phyloP scores from a whole-genome alignment of 1,284 basidiomycete species.

The Microbotryum scabiosae region DNA sequence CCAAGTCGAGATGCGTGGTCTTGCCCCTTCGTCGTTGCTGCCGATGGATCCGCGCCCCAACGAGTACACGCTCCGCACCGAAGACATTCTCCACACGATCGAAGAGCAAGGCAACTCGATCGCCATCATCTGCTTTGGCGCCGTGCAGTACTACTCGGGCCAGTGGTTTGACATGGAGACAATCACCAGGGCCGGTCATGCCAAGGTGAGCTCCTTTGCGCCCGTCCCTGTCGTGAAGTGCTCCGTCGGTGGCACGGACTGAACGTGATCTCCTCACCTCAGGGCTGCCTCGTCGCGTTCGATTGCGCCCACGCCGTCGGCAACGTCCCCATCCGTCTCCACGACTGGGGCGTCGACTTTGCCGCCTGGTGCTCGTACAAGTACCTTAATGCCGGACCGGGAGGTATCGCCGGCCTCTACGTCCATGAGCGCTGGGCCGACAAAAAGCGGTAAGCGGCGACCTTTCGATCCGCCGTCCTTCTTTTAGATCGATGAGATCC shows the following conservation, averaged over 20 bases:
- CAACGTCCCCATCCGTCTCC: conserved; percentile 79
- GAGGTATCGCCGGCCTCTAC: conserved; percentile 87
- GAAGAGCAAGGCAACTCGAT: conserved; percentile 64
- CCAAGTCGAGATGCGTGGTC: conserved; percentile 71
- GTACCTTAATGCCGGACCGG: conserved; percentile 92
- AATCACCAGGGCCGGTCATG: conserved; percentile 73
- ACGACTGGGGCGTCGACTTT: conserved; percentile 93
- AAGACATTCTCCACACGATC: conserved; percentile 76
- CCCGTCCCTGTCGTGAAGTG: not conserved
- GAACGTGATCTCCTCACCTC: conserved; percentile 21
- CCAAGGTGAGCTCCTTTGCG: conserved; percentile 48
- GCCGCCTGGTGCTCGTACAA: conserved; percentile 98
- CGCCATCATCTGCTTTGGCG: conserved; percentile 79
- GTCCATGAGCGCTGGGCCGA: conserved; percentile 65
- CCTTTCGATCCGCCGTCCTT: not conserved
- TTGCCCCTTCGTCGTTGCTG: conserved; percentile 66
- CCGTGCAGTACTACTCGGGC: conserved; percentile 96
- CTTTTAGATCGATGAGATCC: not conserved
- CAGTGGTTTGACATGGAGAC: conserved; percentile 81
- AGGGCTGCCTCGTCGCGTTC: conserved; percentile 89
- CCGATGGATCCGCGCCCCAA: conserved; percentile 69
- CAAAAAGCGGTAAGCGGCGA: conserved; percentile 10
- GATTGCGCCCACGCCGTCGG: conserved; percentile 94
- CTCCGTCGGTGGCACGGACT: conserved; percentile 7
- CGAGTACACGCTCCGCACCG: conserved; percentile 77